These are phyloP conservation scores for Pleurotus citrinopileatus DNA, from an alignment of 768 basidiomycete genomes.

Conservation along the genomic window DNA sequence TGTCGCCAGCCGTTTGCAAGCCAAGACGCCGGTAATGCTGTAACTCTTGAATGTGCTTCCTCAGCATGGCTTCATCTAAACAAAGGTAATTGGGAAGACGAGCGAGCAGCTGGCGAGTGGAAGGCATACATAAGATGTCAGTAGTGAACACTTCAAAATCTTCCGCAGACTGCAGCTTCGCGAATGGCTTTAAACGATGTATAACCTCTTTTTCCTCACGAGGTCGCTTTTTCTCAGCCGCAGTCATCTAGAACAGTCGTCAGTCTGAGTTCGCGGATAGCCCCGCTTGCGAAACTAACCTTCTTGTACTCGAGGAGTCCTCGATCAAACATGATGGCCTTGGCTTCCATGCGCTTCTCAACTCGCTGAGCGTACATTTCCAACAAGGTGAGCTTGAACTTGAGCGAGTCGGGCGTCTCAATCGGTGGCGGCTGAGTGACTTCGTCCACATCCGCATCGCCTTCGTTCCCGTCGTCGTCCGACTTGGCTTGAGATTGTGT, in stretches of 20 bases:
- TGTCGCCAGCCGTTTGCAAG: conserved; percentile 79
- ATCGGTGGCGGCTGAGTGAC: conserved; percentile 70
- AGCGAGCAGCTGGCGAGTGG: background rate
- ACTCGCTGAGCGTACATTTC: conserved; percentile 91
- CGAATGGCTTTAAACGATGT: conserved; percentile 86
- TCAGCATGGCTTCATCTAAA: conserved; percentile 81
- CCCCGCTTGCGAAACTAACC: conserved; percentile 48
- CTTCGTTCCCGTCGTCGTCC: conserved; percentile 46
- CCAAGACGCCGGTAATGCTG: conserved; percentile 90
- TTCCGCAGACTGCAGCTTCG: conserved; percentile 84
- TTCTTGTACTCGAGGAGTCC: conserved; percentile 93
- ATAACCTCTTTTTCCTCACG: conserved; percentile 92
- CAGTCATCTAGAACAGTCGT: conserved; percentile 65
- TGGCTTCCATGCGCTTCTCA: conserved; percentile 80
- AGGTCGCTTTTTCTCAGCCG: conserved; percentile 84
- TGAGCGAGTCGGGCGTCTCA: conserved; percentile 80
- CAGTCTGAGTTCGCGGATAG: background rate
- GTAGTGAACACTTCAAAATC: conserved; percentile 89
- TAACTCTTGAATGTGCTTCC: conserved; percentile 87
- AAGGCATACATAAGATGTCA: conserved; percentile 80
- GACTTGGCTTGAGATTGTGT: conserved; percentile 26
- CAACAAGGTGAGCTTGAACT: conserved; percentile 84
- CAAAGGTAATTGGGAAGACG: conserved; percentile 1
- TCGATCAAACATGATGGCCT: conserved; percentile 88
- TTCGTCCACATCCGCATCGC: conserved; percentile 59